phyloP scores from a whole-genome alignment of 768 basidiomycete genomes.

The Zangia roseola region DNA sequence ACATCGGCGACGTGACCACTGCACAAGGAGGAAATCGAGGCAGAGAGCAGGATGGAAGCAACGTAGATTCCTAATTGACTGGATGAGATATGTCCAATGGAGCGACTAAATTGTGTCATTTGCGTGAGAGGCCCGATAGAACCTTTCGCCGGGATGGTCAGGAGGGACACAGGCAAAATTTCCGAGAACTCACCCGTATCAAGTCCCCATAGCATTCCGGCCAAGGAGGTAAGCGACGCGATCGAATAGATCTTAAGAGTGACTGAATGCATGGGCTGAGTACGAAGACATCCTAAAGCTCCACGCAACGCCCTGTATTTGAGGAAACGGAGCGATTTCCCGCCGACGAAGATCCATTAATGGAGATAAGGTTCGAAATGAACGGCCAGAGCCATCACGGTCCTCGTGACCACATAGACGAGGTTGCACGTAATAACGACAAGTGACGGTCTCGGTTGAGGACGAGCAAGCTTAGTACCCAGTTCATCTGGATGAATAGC shows the following conservation, averaged over 20 bases:
- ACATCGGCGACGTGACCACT: constrained; percentile 45
- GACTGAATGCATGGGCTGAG: constrained; percentile 11
- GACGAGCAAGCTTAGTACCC: too few relatives aligned
- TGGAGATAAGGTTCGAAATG: neutral
- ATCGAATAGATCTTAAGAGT: constrained; percentile 25
- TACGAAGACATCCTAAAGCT: neutral
- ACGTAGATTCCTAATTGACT: constrained; percentile 44
- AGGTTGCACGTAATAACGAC: too few relatives aligned
- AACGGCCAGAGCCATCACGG: too few relatives aligned
- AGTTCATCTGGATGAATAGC: too few relatives aligned
- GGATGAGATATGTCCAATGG: constrained; percentile 37
- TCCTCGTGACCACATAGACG: neutral
- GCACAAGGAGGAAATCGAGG: constrained; percentile 37
- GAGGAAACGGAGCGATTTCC: too few relatives aligned
- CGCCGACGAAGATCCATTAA: neutral
- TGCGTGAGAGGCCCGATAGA: constrained; percentile 46
- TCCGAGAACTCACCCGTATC: constrained; percentile 24
- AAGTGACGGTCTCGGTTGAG: too few relatives aligned
- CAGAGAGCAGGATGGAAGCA: constrained; percentile 42
- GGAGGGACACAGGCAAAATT: neutral
- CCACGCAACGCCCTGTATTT: neutral
- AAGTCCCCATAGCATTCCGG: constrained; percentile 32
- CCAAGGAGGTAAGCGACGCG: constrained; percentile 25
- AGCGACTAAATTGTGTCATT: constrained; percentile 43
- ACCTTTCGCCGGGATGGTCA: constrained; percentile 11